Base-by-base conservation (phyloP, 2,329 filamentous ascomycete species). In the Ciborinia camelliae region DNA sequence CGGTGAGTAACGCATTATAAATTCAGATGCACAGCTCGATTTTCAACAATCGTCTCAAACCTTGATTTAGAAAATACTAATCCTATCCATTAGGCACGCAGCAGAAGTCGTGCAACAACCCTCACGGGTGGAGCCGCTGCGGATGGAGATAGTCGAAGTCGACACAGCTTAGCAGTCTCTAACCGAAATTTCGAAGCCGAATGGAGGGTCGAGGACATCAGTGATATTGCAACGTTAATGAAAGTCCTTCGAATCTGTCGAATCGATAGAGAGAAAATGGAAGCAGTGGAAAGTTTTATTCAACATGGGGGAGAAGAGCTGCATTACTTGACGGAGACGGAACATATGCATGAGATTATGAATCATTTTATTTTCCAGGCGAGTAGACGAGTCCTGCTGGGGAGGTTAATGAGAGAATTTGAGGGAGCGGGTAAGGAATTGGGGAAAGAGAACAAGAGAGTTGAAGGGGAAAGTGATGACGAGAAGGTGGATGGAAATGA, bases 221-320 rank as follows among this genome's bases (percentile, higher is more conserved):
- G 79, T 5, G 79, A 82, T 37, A 83, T 89, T 37, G 78, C 80
- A 26, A 53, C 86, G 3, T 79, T 99, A 32, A 82, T 96, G 79
- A 79, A 77, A 28, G 83, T 85, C 2, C 77, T 99, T 63, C 89
- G 87, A 68, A 79, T 79, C 47, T 86, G 90, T 7, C 84, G 87
- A 9, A 91, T 99, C 70, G 95, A 99, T 74, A 86, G 95, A 41
- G 94, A 98, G 79, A 98, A 95, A 79, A 86, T 96, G 65, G 89
- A 94, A 67, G 88, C 89, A 0, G 83, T 97, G 28, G 87, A 90
- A 71, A 90, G 85, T 68, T 99, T 97, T 74, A 81, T 97, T n/a
- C 80, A 87, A 50, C 82, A 95, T 62, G 90, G 86, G 26, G 86
- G 85, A 7, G 86, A 90, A 30, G 92, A 97, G 71, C 79, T 98